Base-by-base conservation (phyloP, 202 grass and related monocot genomes). In the Setaria italica region DNA sequence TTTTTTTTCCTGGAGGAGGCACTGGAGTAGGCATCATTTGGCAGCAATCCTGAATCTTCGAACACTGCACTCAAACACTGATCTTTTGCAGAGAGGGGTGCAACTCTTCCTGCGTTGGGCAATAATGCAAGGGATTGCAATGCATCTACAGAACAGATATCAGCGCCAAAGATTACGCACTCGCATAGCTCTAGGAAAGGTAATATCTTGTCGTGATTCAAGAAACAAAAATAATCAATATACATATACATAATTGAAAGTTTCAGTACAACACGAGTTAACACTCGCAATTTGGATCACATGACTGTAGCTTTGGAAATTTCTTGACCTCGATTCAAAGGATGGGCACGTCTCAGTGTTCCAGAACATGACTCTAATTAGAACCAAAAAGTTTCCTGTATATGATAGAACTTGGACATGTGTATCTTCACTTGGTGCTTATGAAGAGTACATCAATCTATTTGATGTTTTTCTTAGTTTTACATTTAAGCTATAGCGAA, bases 81-180 rank as follows among this genome's bases (percentile, higher is more conserved):
- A 25, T 41, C 37, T 72, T 84, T 78, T 86, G 42, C 84, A 99
- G 93, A 94, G 56, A 58, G 96, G 96, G 54, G 97, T 99, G 67
- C 97, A 94, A 82, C 90, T 99, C 76, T 99, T 99, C 86, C 78
- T 99, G 45, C 82, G 86, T 7, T 99, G 97, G 97, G 97, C 97
- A 53, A 92, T 94, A 78, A 96, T 99, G 97, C 97, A 99, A 88
- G 96, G 97, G 76, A 85, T 99, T 83, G 86, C 97, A 62, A 99
- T 99, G 97, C 97, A 96, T 90, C 90, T 99, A 77, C 97, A 99
- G 72, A 99, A 99, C 57, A 92, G 97, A 78, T 99, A 99, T 78
- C 97, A 99, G 77, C 93, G 93, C 35, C 97, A 96, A 93, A 99
- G 97, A 91, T 88, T 99, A 74, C 91, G 94, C 68, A 99, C 97